phyloP scores from a whole-genome alignment of 2,329 filamentous ascomycete species.

The Fusarium domesticum region DNA sequence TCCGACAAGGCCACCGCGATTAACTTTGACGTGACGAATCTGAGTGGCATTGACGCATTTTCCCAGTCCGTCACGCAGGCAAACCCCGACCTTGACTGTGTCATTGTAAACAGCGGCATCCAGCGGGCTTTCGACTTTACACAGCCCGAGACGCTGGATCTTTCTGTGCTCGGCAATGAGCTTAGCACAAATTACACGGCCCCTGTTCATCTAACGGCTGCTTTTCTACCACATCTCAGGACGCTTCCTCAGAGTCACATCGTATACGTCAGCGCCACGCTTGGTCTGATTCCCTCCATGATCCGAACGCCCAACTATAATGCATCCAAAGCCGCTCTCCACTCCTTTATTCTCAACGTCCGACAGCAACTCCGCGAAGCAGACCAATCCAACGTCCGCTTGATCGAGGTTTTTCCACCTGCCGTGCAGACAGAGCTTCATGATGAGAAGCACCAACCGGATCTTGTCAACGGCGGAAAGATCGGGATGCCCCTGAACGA shows the following conservation, averaged over 20 bases:
- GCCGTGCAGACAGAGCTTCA: slow-evolving; percentile 32
- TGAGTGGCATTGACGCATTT: slow-evolving; percentile 31
- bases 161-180: slow-evolving; percentile 29
- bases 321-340: slow-evolving; percentile 28
- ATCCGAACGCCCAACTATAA: slow-evolving; percentile 29
- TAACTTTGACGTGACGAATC: slow-evolving; percentile 44
- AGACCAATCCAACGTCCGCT: slow-evolving; percentile 8
- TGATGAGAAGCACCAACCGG: slow-evolving; percentile 27
- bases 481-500: slow-evolving; percentile 39
- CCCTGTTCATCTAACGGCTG: slow-evolving; percentile 26
- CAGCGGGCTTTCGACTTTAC: slow-evolving; percentile 42
- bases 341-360: slow-evolving; percentile 25
- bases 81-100: slow-evolving; percentile 37
- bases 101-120: slow-evolving; percentile 57
- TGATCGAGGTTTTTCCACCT: slow-evolving; percentile 31
- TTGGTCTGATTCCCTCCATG: slow-evolving; percentile 22
- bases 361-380: slow-evolving; percentile 22
- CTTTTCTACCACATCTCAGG: slow-evolving; percentile 29
- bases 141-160: slow-evolving; percentile 24
- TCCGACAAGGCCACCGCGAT: slow-evolving; percentile 36
- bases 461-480: slow-evolving; percentile 24
- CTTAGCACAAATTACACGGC: slow-evolving; percentile 30
- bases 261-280: slow-evolving; percentile 26
- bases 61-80: slow-evolving; percentile 12
- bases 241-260: slow-evolving; percentile 13